Evolutionary conservation across 1,284 basidiomycete species (phyloP).

Genomic region (Trametes polyzona): DNA sequence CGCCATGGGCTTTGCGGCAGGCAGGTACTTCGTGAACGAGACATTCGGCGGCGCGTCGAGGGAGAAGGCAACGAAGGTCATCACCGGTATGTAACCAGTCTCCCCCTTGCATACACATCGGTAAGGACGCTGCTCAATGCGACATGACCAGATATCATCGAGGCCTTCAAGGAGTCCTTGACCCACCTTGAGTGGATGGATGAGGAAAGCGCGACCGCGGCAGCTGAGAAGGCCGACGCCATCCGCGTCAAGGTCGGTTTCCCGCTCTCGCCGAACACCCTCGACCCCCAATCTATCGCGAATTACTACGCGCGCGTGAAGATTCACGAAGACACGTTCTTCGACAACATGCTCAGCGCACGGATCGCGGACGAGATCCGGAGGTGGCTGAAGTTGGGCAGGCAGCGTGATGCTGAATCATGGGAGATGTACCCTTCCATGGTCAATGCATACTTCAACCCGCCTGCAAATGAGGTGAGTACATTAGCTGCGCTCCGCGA

Average conservation of each 20-base stretch:
- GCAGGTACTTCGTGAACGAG: conserved; percentile 84
- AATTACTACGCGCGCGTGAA: conserved; percentile 77
- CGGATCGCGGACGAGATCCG: conserved; percentile 61
- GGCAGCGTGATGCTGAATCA: conserved; percentile 68
- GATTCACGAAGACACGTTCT: conserved; percentile 75
- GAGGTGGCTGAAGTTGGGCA: conserved; percentile 79
- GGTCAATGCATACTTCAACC: conserved; percentile 84
- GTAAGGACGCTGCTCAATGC: background rate
- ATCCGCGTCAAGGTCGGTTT: conserved; percentile 89
- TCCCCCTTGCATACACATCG: background rate
- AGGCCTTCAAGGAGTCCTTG: conserved; percentile 84
- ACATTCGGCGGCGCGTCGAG: conserved; percentile 86
- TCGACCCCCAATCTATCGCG: conserved; percentile 69
- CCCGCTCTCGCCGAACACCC: conserved; percentile 85
- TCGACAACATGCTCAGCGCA: conserved; percentile 80
- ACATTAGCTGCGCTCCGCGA: background rate
- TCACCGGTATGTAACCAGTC: conserved; percentile 56
- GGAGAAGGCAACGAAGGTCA: conserved; percentile 82
- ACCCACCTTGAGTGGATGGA: conserved; percentile 92
- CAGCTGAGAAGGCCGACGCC: conserved; percentile 85
- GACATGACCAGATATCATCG: conserved; percentile 68
- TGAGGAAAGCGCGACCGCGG: conserved; percentile 77
- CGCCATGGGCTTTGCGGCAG: conserved; percentile 74
- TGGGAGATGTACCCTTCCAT: conserved; percentile 91
- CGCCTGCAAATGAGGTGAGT: conserved; percentile 75